Base-by-base conservation (phyloP, 495 filamentous ascomycete genomes). In the Astrocystis sublimbata region DNA sequence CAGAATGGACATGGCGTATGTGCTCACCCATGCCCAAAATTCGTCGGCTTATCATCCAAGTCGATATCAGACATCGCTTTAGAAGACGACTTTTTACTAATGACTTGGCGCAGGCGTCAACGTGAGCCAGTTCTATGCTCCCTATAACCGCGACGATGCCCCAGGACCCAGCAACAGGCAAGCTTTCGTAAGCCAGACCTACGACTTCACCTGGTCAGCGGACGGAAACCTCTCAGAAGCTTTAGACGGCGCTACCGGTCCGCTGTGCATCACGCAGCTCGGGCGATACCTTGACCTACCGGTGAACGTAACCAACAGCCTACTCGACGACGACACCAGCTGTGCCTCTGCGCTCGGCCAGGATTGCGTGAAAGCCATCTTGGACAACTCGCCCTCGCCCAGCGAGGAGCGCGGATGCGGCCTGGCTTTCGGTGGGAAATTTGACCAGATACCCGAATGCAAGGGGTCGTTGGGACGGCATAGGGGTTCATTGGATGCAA, bases 1-100 rank as follows among this genome's bases (percentile, higher is more conserved):
- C 46, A 50, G 46, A 50, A 50, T 50, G 26, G 46, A 31, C 46
- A 7, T 50, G 46, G 46, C 46, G 46, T 50, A 50, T 50, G 46
- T 50, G 5, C 26, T 31, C 46, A 46, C 43, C 21, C 43, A 46
- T 7, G 8, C 43, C 21, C 21, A 12, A 23, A 46, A 6, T 26
- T 23, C 26, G 26, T n/a, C n/a, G n/a, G n/a, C n/a, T n/a, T n/a
- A n/a, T n/a, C n/a, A n/a, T n/a, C n/a, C n/a, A n/a, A n/a, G n/a
- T n/a, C n/a, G n/a, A n/a, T n/a, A n/a, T n/a, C n/a, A n/a, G n/a
- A n/a, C n/a, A n/a, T n/a, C n/a, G n/a, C n/a, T n/a, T n/a, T n/a
- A n/a, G n/a, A n/a, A 3, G 43, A 46, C n/a, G n/a, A n/a, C n/a
- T 23, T 46, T 23, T n/a, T 46, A 23, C 43, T 46, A 24, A 46